Evolutionary conservation across 305 asterid genomes (phyloP).

Genomic region (Fraxinus baroniana): DNA sequence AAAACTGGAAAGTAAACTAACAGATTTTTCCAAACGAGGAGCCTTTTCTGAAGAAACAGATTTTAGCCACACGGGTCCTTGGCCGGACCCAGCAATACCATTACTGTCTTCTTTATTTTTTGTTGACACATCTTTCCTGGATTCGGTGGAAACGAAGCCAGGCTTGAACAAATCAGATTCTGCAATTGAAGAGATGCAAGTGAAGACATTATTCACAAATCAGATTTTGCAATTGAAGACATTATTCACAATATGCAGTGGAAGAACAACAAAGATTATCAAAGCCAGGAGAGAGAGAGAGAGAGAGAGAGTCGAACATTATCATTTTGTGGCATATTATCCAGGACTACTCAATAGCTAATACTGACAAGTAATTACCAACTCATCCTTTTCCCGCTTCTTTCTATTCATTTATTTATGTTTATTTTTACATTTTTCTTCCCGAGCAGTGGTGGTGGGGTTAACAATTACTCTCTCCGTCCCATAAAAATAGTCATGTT

Average conservation of each 20-base stretch:
- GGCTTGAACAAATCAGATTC: constrained; percentile 53
- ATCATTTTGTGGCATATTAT: background rate
- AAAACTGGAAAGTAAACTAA: constrained; percentile 37
- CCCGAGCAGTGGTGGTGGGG: background rate
- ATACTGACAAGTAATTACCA: background rate
- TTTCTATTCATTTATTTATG: background rate
- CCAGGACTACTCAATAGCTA: background rate
- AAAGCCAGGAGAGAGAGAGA: background rate
- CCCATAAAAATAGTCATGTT: no score
- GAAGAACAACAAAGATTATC: background rate
- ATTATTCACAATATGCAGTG: background rate
- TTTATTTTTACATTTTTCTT: background rate
- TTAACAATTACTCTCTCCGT: no score
- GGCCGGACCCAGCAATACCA: constrained; percentile 56
- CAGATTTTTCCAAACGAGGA: constrained; percentile 47
- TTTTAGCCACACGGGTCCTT: constrained; percentile 63
- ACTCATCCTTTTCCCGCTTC: background rate
- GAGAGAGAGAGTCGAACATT: background rate
- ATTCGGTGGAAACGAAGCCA: constrained; percentile 31
- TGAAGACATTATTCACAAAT: constrained; percentile 10
- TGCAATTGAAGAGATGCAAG: constrained; percentile 34
- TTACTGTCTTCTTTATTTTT: constrained; percentile 49
- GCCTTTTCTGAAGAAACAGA: constrained; percentile 45
- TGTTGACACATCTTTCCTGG: constrained; percentile 49
- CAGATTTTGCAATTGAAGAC: background rate